phyloP scores from a whole-genome alignment of 2,329 filamentous ascomycete species.

The Colletotrichum theobromicola region DNA sequence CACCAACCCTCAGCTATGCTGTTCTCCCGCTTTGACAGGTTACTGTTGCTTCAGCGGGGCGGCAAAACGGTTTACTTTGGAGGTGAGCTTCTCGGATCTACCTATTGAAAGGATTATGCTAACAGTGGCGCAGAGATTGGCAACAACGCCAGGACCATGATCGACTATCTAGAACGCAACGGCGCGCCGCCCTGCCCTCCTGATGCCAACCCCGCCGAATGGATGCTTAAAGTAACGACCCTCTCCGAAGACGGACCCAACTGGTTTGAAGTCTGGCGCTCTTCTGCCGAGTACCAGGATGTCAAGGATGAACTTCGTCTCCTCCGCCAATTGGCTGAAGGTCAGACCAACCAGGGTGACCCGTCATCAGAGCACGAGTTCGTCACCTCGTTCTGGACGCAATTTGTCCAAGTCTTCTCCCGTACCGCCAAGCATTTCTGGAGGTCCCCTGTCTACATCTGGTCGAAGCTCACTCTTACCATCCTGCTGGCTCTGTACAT shows the following conservation, averaged over 20 bases:
- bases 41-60: conserved; percentile 60
- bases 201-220: conserved; percentile 70
- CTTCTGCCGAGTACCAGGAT: conserved; percentile 31
- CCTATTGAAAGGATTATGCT: not conserved
- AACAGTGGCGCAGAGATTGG: conserved; percentile 18
- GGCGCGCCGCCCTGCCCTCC: conserved; percentile 59
- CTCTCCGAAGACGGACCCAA: conserved; percentile 35
- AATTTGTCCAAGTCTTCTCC: conserved; percentile 63
- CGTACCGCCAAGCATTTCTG: conserved; percentile 77
- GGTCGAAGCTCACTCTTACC: conserved; percentile 65
- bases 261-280: conserved; percentile 36
- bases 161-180: conserved; percentile 65
- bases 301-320: conserved; percentile 31
- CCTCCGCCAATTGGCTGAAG: conserved; percentile 41
- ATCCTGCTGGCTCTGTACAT: conserved; percentile 61
- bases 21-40: conserved; percentile 55
- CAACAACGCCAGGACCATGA: conserved; percentile 52
- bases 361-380: conserved; percentile 58
- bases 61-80: conserved; percentile 67
- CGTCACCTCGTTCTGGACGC: conserved; percentile 68
- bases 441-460: conserved; percentile 75
- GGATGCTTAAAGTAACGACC: conserved; percentile 59
- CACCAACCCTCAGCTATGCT: conserved; percentile 51
- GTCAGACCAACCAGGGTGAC: not conserved
- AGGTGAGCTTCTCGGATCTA: conserved; percentile 36